Conservation (phyloP, 2,329 filamentous ascomycete genomes). For the Colletotrichum camelliae region DNA sequence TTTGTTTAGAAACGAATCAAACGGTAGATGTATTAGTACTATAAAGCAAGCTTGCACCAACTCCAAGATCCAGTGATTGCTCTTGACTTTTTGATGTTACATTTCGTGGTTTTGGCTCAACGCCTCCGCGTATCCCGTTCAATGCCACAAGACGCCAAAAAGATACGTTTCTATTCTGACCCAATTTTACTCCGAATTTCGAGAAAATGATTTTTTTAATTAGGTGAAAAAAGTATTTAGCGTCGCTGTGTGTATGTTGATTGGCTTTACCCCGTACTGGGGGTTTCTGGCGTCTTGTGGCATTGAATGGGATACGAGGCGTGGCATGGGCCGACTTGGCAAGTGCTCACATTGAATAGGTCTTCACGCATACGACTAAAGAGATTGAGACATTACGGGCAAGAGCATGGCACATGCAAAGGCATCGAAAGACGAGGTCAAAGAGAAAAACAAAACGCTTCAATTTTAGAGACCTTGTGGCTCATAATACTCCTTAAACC, state of each 20-base stretch:
- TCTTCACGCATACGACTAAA: neutral
- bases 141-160: too few relatives aligned
- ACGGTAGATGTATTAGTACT: neutral
- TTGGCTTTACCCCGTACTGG: too few relatives aligned
- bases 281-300: too few relatives aligned
- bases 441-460: neutral
- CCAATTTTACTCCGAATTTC: too few relatives aligned
- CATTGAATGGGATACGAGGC: too few relatives aligned
- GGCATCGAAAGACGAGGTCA: neutral
- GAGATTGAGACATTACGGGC: neutral
- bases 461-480: conserved; percentile 41
- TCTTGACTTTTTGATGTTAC: neutral
- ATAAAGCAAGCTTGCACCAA: neutral
- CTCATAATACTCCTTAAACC: conserved; percentile 76
- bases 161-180: too few relatives aligned
- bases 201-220: too few relatives aligned
- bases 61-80: neutral
- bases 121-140: too few relatives aligned
- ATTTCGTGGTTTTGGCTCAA: neutral
- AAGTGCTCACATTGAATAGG: neutral
- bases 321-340: neutral
- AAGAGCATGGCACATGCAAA: neutral
- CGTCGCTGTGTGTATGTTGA: too few relatives aligned
- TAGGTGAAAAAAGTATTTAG: too few relatives aligned
- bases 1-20: neutral